Evolutionary conservation across 441 rosid species (phyloP).

Genomic region (Macaranga tanarius): DNA sequence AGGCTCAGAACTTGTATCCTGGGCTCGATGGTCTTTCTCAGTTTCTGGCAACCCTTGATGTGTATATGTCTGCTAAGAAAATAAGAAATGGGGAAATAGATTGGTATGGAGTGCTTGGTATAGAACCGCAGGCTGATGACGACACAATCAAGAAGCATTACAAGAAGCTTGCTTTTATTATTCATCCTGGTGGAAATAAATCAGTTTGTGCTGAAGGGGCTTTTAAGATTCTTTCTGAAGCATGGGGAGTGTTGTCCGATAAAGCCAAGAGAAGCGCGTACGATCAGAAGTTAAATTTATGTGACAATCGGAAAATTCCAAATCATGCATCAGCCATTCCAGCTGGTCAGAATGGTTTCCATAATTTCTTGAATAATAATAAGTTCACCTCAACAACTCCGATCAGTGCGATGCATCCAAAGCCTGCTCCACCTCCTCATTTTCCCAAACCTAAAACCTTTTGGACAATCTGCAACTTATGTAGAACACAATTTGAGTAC

Average conservation of each 20-base stretch:
- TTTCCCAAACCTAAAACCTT: constrained; percentile 53
- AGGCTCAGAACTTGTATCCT: constrained; percentile 75
- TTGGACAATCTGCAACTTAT: constrained; percentile 74
- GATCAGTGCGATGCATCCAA: constrained; percentile 33
- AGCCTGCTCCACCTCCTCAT: constrained; percentile 29
- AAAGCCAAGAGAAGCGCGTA: constrained; percentile 52
- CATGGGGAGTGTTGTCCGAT: constrained; percentile 73
- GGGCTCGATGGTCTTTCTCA: constrained; percentile 75
- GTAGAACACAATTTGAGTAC: constrained; percentile 75
- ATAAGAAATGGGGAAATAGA: constrained; percentile 61
- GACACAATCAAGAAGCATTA: constrained; percentile 64
- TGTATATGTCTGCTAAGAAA: constrained; percentile 64
- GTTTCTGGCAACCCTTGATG: constrained; percentile 56
- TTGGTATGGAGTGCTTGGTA: constrained; percentile 81
- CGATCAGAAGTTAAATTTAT: constrained; percentile 45
- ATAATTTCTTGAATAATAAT: constrained; percentile 25
- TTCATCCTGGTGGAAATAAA: constrained; percentile 92
- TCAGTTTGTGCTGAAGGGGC: constrained; percentile 84
- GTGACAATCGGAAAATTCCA: constrained; percentile 17
- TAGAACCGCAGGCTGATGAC: constrained; percentile 55
- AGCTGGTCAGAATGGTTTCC: constrained; percentile 34
- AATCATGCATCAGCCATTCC: constrained; percentile 26
- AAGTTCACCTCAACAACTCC: constrained; percentile 32
- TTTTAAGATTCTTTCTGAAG: constrained; percentile 74
- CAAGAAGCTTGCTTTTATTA: constrained; percentile 63